Percentiles rank a stretch among this genome's conserved stretches.
Conservation (phyloP, 768 basidiomycete genomes). For the Rhizopogon vulgaris region DNA sequence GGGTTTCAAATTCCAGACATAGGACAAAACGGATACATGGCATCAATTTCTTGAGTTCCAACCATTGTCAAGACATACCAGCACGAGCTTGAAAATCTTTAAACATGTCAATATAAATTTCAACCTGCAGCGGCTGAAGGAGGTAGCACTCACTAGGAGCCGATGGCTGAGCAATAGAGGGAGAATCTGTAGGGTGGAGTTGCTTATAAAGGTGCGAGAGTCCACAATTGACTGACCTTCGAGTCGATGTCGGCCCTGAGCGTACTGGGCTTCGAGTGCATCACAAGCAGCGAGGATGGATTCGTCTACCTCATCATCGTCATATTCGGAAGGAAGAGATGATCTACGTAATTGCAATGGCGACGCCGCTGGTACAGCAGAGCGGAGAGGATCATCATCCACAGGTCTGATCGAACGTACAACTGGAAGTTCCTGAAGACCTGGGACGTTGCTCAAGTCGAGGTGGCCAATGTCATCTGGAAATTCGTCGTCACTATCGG, state of each 20-base stretch:
- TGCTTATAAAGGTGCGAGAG: neutral
- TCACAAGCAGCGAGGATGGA: neutral
- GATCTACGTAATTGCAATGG: neutral
- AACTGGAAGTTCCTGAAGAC: conserved; percentile 15
- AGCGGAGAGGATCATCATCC: neutral
- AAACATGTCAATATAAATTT: neutral
- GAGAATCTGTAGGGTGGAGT: neutral
- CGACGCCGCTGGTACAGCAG: neutral
- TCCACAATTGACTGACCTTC: neutral
- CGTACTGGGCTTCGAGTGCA: neutral
- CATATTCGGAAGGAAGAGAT: neutral
- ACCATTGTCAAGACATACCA: neutral
- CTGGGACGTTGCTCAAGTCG: conserved; percentile 36
- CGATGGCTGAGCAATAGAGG: neutral
- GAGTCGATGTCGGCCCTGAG: neutral
- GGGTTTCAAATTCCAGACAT: neutral
- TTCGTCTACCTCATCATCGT: neutral
- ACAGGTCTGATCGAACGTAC: neutral
- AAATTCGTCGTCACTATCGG: conserved; percentile 42
- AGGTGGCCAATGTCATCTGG: conserved; percentile 49
- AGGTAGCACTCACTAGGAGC: neutral
- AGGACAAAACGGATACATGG: neutral
- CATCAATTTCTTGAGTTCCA: neutral
- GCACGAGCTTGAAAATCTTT: neutral
- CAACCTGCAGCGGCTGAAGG: neutral